Base-by-base conservation (phyloP, 257 asterid species). In the Echites panduratus region DNA sequence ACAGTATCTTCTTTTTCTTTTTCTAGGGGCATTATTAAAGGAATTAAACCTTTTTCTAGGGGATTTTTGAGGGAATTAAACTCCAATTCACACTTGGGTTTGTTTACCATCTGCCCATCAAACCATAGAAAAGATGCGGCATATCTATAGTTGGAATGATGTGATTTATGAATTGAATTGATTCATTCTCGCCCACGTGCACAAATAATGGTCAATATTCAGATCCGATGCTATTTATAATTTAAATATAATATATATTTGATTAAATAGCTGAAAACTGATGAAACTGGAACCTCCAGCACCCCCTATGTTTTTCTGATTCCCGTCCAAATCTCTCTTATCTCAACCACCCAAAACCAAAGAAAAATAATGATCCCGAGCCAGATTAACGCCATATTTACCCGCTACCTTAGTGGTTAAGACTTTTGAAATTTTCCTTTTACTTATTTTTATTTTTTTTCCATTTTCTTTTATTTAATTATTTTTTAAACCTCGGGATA, bases 151-250 rank as follows among this genome's bases (percentile, higher is more conserved):
- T 20, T 43, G 63, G 72, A 58, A 49, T 67, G 38, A 73, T 52
- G 53, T 65, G 59, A 43, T 56, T n/a, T 56, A n/a, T 56, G 63
- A 56, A 56, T 8, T 56, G 35, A 22, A 56, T 56, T 7, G 63
- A 40, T 62, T 47, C 47, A 70, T 72, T 44, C 66, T 40, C 54
- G 66, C 56, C 73, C 38, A 26, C 38, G 58, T 57, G 4, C 41
- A 32, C 24, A 64, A 78, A 59, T 59, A 64, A 66, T 17, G 57
- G 58, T 66, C 61, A 62, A 73, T 35, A 73, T 73, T 63, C 64
- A 61, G 66, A 61, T 61, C 63, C 24, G 10, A 56, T 68, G 38
- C 22, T 45, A 7, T 45, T 8, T 45, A 45, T 49, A 49, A 9
- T 12, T 49, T 9, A 11, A 49, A 11, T 35, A 45, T 47, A 48